These are phyloP conservation scores for Eimeria falciformis DNA, from an alignment of 169 alveolate species.

Conservation along the genomic window DNA sequence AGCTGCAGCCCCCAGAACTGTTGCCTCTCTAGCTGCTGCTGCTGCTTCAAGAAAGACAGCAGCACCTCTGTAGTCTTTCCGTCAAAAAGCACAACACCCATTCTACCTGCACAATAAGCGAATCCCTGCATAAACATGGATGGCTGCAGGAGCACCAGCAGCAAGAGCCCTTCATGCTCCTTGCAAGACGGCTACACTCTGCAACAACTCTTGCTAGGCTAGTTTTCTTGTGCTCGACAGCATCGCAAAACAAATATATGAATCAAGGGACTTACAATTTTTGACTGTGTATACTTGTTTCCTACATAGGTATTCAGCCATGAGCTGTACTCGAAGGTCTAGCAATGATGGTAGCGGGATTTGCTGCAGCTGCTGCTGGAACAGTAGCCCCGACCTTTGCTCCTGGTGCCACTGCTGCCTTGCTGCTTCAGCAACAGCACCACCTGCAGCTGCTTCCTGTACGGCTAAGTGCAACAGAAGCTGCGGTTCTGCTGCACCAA, in stretches of 20 bases:
- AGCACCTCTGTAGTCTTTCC: slow-evolving; percentile 45
- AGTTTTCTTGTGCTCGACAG: background rate
- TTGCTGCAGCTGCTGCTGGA: slow-evolving; percentile 43
- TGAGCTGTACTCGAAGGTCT: slow-evolving; percentile 53
- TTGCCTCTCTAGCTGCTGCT: background rate
- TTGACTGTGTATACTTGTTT: slow-evolving; percentile 44
- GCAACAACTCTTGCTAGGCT: too few relatives aligned
- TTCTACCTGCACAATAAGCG: background rate
- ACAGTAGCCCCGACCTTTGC: background rate
- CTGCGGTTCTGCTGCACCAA: slow-evolving; percentile 62
- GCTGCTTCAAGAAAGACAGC: slow-evolving; percentile 23
- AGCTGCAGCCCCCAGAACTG: slow-evolving; percentile 51
- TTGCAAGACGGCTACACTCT: too few relatives aligned
- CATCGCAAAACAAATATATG: too few relatives aligned
- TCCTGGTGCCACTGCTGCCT: background rate
- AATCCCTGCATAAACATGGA: too few relatives aligned
- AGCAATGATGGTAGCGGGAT: slow-evolving; percentile 17
- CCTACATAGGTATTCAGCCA: slow-evolving; percentile 52
- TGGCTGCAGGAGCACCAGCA: too few relatives aligned
- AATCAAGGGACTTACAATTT: background rate
- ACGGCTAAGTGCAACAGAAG: slow-evolving; percentile 48
- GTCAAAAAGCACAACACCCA: slow-evolving; percentile 51
- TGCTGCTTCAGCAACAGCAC: slow-evolving; percentile 58
- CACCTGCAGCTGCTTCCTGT: slow-evolving; percentile 19
- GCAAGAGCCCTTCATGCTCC: too few relatives aligned